Evolutionary conservation across 306 rosid species (phyloP).

Genomic region (Echinosophora koreensis): DNA sequence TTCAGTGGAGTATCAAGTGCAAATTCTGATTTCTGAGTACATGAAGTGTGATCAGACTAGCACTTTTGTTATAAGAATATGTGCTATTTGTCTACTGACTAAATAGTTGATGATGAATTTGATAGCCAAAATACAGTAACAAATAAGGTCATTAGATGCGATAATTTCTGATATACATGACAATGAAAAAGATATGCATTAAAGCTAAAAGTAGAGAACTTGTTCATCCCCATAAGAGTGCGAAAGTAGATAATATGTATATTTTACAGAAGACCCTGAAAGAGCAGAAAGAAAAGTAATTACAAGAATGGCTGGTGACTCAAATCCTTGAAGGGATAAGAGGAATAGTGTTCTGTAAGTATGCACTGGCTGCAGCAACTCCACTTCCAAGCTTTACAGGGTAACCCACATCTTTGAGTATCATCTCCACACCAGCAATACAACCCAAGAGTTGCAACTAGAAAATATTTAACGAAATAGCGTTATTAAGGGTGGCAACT

Average conservation of each 20-base stretch:
- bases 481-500: conserved; percentile 6
- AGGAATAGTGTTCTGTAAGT: conserved; percentile 81
- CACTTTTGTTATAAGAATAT: not conserved
- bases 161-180: conserved; percentile 14
- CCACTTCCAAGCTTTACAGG: conserved; percentile 97
- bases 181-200: conserved; percentile 45
- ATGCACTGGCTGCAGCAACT: conserved; percentile 91
- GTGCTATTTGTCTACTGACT: not conserved
- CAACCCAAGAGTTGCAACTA: conserved; percentile 98
- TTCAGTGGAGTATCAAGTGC: too few relatives aligned
- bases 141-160: not conserved
- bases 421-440: conserved; percentile 99
- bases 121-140: conserved; percentile 1
- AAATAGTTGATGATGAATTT: conserved; percentile 9
- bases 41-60: not conserved
- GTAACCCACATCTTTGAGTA: conserved; percentile 93
- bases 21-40: too few relatives aligned
- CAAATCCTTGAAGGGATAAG: conserved; percentile 90
- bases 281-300: conserved; percentile 50
- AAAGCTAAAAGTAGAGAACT: conserved; percentile 36
- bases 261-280: conserved; percentile 62
- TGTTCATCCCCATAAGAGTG: conserved; percentile 56
- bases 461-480: conserved; percentile 28
- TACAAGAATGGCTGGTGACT: conserved; percentile 51
- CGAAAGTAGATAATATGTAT: conserved; percentile 48